Percentiles rank a stretch among this genome's conserved stretches.
Conservation (phyloP, 495 filamentous ascomycete species). For the Penicillium angulare region DNA sequence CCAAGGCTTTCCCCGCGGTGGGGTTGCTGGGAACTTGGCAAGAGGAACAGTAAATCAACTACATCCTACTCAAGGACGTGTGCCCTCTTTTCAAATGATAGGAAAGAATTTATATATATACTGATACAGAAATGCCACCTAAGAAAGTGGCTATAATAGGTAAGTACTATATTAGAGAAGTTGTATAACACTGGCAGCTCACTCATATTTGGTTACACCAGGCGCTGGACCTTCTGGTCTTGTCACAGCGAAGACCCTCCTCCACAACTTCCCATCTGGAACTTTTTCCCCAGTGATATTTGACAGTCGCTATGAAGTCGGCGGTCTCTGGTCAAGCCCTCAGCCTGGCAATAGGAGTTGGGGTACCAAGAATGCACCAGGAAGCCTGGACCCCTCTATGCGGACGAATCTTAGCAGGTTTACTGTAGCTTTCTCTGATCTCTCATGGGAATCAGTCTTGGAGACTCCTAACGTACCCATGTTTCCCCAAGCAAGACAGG, state of each 20-base stretch:
- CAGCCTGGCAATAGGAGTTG: constrained; percentile 13
- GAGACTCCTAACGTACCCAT: constrained; percentile 43
- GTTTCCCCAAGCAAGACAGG: constrained; percentile 73
- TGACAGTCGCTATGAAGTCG: constrained; percentile 61
- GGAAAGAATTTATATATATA: too few relatives aligned
- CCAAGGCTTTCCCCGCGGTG: background rate
- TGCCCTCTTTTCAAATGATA: too few relatives aligned
- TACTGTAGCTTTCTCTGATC: constrained; percentile 76
- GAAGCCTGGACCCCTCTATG: constrained; percentile 64
- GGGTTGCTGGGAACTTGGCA: background rate
- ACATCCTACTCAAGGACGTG: background rate
- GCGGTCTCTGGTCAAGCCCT: constrained; percentile 67
- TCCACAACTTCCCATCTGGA: constrained; percentile 55
- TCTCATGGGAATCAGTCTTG: constrained; percentile 60
- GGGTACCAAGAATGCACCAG: constrained; percentile 29
- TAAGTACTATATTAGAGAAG: constrained; percentile 24
- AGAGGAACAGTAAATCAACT: background rate
- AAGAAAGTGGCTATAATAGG: constrained; percentile 71
- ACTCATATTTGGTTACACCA: constrained; percentile 16
- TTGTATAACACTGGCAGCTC: background rate
- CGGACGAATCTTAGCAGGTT: constrained; percentile 76
- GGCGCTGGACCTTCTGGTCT: constrained; percentile 83
- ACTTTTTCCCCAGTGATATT: constrained; percentile 69
- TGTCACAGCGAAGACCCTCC: constrained; percentile 75
- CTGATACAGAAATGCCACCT: constrained; percentile 25